Conservation (phyloP, 2,329 filamentous ascomycete genomes). For the Penicillium sp. region DNA sequence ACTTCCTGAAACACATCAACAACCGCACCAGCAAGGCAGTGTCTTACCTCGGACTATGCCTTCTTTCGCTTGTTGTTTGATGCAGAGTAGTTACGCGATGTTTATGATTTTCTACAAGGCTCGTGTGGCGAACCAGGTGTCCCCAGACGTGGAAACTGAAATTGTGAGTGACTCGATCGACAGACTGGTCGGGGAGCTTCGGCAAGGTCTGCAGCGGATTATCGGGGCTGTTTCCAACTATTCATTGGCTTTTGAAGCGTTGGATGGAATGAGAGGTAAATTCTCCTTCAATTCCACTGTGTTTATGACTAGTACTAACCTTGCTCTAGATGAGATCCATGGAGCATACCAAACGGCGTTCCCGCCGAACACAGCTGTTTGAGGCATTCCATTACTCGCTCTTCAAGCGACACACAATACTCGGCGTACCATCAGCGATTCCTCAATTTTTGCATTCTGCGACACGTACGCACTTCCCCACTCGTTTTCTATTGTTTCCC, state of each 20-base stretch:
- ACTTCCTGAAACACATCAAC: conserved; percentile 20
- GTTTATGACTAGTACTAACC: conserved; percentile 4
- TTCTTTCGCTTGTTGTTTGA: conserved; percentile 48
- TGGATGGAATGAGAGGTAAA: conserved; percentile 47
- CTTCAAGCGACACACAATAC: not conserved
- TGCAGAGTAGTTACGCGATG: conserved; percentile 50
- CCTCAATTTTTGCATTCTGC: not conserved
- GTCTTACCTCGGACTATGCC: conserved; percentile 46
- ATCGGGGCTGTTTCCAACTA: conserved; percentile 41
- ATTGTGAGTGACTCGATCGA: conserved; percentile 26
- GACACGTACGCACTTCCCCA: not conserved
- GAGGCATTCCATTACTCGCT: conserved; percentile 1
- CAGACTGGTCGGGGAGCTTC: conserved; percentile 37
- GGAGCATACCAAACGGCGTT: conserved; percentile 46
- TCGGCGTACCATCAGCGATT: not conserved
- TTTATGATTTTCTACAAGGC: conserved; percentile 48
- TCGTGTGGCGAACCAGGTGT: conserved; percentile 36
- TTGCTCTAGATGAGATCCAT: conserved; percentile 41
- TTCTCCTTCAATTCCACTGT: not conserved
- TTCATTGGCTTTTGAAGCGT: conserved; percentile 43
- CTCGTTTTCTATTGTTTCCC: not conserved
- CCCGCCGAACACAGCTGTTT: conserved; percentile 19
- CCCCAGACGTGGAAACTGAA: conserved; percentile 25
- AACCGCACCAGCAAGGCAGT: conserved; percentile 11
- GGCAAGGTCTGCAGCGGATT: conserved; percentile 39